Evolutionary conservation across 2,329 filamentous ascomycete genomes (phyloP), one percentile per base, ranked within the genome.

Genomic region (Teratosphaeria pseudoeucalypti): DNA sequence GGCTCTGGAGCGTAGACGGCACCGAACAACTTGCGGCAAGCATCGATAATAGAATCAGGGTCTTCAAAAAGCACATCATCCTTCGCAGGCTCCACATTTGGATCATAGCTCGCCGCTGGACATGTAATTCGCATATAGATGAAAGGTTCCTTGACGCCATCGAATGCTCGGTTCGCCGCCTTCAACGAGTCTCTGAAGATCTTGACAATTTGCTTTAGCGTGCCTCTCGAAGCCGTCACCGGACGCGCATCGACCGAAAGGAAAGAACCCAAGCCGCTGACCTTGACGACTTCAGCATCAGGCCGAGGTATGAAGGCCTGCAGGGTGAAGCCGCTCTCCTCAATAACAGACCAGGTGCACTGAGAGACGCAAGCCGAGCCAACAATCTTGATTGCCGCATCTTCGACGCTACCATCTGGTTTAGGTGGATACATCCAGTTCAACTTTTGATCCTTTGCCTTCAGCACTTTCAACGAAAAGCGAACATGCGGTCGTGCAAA

Each of bases 11-110:
- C 34, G 59, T 71, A 71, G 10, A 65, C 64, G 6, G 61, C 58
- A 16, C 49, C 65, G 54, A 85, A 77, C 0, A 85, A 66, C 34
- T 70, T 70, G 23, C 77, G 73, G 2, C 78, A 71, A 5, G 76
- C 64, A 3, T 67, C 67, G 5, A 84, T 39, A 2, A 86, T 66
- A 0, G 67, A 23, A 3, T 71, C 66, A 2, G 85, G 81, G 56
- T 89, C 76, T 4, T 76, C 76, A 67, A 92, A 90, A 0, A 90
- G 67, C 1, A 92, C 79, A 65, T 90, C 83, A 59, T 89, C 84
- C 68, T 92, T 92, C 3, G 83, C 77, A 3, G 87, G 82, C 61
- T 90, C 84, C 6, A 91, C 73, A 64, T 91, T 92, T 1, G 80
- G 77, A 72, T 92, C 88, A 66, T 92, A 92, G 60, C 78, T 85